Evolutionary conservation across 2,329 filamentous ascomycete genomes (phyloP), one percentile per base, ranked within the genome.

Genomic region (Xylaria multiplex): DNA sequence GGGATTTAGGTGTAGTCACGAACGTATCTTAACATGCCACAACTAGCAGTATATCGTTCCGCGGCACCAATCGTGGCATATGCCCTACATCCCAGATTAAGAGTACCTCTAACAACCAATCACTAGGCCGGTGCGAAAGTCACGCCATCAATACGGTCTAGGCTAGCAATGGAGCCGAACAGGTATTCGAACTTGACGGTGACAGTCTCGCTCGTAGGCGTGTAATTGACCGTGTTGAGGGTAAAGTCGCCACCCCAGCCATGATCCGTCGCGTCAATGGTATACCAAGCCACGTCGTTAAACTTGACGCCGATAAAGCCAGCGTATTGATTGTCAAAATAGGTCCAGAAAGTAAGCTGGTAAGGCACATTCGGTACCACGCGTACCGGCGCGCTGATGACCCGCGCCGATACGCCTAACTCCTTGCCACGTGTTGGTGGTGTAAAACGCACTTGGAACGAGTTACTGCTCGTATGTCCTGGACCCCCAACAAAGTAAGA

Each of bases 231-330:
- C 9, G 45, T 54, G 42, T 62, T 65, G 19, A 49, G 35, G 3
- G 48, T 59, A n/a, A 61, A 65, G 7, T 30, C 19, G 37, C 52
- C 58, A 48, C 55, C 55, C 2, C 13, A 65, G 1, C 64, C 67
- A 50, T 69, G 61, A 42, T 69, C 67, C 3, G 27, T 32, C 22
- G 69, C 70, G 13, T 70, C 70, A 13, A 70, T 55, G 3, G 64
- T 66, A 6, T 57, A 46, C 5, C 50, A 0, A 5, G 67, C 53
- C 14, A 43, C 43, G 24, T 64, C 52, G n/a, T 72, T 70, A 59
- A 72, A 27, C 65, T 50, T 55, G 37, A 72, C 56, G 6, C 70
- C 70, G n/a, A 70, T 62, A 61, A 70, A 69, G n/a, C 69, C 67
- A 19, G 58, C 63, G 22, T 35, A 27, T 4, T 6, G n/a, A 32